Evolutionary conservation across 371 early-diverging fungal species (phyloP).

Genomic region (Mortierella sp.): DNA sequence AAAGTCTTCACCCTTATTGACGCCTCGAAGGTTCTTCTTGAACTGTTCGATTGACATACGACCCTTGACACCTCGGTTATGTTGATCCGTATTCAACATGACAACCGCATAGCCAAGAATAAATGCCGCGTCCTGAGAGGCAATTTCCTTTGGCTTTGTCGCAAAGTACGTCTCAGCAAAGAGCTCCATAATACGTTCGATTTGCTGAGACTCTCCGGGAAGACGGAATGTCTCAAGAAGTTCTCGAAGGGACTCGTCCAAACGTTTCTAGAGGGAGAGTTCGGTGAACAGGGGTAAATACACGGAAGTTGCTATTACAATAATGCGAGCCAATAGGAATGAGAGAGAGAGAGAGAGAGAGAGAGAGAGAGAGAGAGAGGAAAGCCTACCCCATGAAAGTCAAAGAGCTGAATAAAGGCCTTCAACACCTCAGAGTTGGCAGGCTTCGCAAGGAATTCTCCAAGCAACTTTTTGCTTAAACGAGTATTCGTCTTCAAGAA

Average conservation of each 20-base stretch:
- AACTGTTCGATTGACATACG: conserved; percentile 93
- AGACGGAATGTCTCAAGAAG: conserved; percentile 89
- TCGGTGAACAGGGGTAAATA: background rate
- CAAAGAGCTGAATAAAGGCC: conserved; percentile 85
- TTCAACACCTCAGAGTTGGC: conserved; percentile 81
- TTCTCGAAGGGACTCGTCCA: conserved; percentile 89
- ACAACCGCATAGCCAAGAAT: conserved; percentile 90
- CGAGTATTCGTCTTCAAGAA: conserved; percentile 81
- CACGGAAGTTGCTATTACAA: background rate
- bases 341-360: conserved; percentile 1
- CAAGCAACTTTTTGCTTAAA: conserved; percentile 82
- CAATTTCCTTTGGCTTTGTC: conserved; percentile 70
- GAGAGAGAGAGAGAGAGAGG: background rate
- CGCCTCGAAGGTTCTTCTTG: conserved; percentile 80
- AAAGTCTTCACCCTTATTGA: conserved; percentile 82
- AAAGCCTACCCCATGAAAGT: conserved; percentile 75
- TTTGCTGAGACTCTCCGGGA: conserved; percentile 95
- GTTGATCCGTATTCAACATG: conserved; percentile 95
- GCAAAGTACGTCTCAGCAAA: conserved; percentile 86
- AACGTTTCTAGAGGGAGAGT: conserved; percentile 63
- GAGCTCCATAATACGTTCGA: conserved; percentile 89
- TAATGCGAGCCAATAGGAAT: conserved; percentile 1
- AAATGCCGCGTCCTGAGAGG: conserved; percentile 78
- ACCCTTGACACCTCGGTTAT: conserved; percentile 79
- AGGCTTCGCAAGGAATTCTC: conserved; percentile 90